A percentile compares a stretch with the other conserved stretches of the same genome.
Conservation (phyloP, 208 protist species). For the Trypanosoma lewisi region DNA sequence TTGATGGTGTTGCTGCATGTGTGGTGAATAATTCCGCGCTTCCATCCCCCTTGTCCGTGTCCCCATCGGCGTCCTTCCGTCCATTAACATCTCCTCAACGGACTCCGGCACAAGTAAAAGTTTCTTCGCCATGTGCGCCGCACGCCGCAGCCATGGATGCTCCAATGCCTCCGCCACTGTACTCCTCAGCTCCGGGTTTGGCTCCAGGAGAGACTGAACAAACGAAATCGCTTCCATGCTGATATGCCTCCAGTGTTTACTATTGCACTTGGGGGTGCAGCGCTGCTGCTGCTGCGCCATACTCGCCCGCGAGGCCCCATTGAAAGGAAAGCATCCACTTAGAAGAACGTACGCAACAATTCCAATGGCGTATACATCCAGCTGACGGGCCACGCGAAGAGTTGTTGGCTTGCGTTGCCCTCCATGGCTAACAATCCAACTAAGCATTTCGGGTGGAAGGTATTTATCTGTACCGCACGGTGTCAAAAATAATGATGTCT, state of each 20-base stretch:
- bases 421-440: conserved; percentile 53
- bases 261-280: conserved; percentile 65
- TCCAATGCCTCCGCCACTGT: conserved; percentile 49
- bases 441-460: conserved; percentile 73
- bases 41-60: background rate
- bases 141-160: conserved; percentile 64
- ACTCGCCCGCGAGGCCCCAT: conserved; percentile 54
- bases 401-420: conserved; percentile 45
- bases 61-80: background rate
- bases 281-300: conserved; percentile 61
- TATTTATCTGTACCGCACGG: conserved; percentile 82
- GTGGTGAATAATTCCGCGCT: background rate
- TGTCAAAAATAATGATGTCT: conserved; percentile 40
- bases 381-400: conserved; percentile 42
- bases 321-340: conserved; percentile 83
- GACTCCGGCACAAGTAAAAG: conserved; percentile 54
- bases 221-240: conserved; percentile 59
- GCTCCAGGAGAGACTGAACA: conserved; percentile 65
- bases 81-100: conserved; percentile 18
- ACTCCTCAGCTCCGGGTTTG: conserved; percentile 50
- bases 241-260: conserved; percentile 51
- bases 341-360: conserved; percentile 82
- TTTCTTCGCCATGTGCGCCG: conserved; percentile 39
- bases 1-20: background rate
- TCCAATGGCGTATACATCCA: conserved; percentile 78